phyloP scores from a whole-genome alignment of 2,329 filamentous ascomycete species.

The Dothideomycetidae sp. region DNA sequence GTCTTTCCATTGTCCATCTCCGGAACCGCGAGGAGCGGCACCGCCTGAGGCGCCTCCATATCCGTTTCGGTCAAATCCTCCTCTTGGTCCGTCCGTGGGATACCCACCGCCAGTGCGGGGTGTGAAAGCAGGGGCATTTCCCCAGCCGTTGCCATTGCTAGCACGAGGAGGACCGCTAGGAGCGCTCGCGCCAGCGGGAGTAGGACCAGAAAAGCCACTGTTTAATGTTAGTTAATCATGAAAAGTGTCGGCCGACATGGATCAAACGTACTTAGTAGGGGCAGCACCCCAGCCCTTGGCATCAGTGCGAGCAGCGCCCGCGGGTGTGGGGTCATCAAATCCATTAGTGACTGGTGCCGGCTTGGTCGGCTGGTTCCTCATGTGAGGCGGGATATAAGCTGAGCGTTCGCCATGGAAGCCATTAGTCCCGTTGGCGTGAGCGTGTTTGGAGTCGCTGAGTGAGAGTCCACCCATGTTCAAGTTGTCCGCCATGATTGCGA shows the following conservation, averaged over 20 bases:
- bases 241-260: not conserved
- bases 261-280: slow-evolving; percentile 19
- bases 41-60: slow-evolving; percentile 43
- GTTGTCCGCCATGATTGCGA: slow-evolving; percentile 55
- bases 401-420: slow-evolving; percentile 40
- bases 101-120: slow-evolving; percentile 28
- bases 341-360: slow-evolving; percentile 30
- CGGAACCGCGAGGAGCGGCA: slow-evolving; percentile 59
- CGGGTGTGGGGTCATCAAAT: slow-evolving; percentile 36
- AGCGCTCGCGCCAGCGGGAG: not conserved
- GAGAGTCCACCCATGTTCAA: slow-evolving; percentile 67
- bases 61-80: slow-evolving; percentile 47
- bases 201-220: not conserved
- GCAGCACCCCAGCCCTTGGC: slow-evolving; percentile 47
- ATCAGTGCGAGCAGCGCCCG: slow-evolving; percentile 24
- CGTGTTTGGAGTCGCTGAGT: slow-evolving; percentile 53
- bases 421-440: slow-evolving; percentile 37
- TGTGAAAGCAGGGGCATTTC: slow-evolving; percentile 41
- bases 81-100: slow-evolving; percentile 20
- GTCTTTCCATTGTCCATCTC: slow-evolving; percentile 91
- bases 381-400: slow-evolving; percentile 73
- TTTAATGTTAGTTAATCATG: not conserved
- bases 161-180: slow-evolving; percentile 13
- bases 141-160: slow-evolving; percentile 35
- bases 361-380: slow-evolving; percentile 45